Conservation (phyloP, 345 rosid genomes). For the Lepidium aucheri region DNA sequence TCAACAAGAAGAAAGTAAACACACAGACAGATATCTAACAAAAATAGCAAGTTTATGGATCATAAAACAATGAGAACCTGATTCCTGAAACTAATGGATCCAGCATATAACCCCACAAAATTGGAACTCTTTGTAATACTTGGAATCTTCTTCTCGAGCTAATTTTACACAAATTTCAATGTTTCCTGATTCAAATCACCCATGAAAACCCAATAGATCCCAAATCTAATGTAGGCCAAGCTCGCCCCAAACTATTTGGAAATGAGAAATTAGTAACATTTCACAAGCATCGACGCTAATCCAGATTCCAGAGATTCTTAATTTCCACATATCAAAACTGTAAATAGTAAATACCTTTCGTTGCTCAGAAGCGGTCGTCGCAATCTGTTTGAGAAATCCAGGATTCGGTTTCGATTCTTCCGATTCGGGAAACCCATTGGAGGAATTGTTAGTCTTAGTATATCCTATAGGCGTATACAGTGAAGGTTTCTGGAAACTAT, state of each 20-base stretch:
- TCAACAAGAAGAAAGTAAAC: not conserved
- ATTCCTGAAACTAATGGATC: slow-evolving; percentile 8
- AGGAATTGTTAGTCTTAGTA: not conserved
- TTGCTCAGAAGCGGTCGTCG: slow-evolving; percentile 17
- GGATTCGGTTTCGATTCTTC: slow-evolving; percentile 29
- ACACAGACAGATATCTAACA: not conserved
- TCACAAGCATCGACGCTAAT: not conserved
- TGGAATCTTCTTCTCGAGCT: slow-evolving; percentile 12
- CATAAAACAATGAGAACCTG: not conserved
- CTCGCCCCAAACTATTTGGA: not conserved
- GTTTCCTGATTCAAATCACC: not conserved
- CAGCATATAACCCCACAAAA: slow-evolving; percentile 16
- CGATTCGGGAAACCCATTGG: slow-evolving; percentile 11
- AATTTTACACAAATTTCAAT: not conserved
- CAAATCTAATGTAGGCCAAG: not conserved
- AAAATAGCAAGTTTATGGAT: not conserved
- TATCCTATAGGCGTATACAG: slow-evolving; percentile 3
- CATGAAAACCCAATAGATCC: not conserved
- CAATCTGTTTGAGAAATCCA: slow-evolving; percentile 30
- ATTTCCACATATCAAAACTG: not conserved
- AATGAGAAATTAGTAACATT: not conserved
- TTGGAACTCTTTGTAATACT: not conserved
- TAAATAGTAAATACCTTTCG: slow-evolving; percentile 42
- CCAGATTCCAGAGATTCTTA: not conserved
- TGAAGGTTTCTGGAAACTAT: slow-evolving; percentile 27